phyloP scores from a whole-genome alignment of 352 stramenopile species.

The Lagenidium giganteum region DNA sequence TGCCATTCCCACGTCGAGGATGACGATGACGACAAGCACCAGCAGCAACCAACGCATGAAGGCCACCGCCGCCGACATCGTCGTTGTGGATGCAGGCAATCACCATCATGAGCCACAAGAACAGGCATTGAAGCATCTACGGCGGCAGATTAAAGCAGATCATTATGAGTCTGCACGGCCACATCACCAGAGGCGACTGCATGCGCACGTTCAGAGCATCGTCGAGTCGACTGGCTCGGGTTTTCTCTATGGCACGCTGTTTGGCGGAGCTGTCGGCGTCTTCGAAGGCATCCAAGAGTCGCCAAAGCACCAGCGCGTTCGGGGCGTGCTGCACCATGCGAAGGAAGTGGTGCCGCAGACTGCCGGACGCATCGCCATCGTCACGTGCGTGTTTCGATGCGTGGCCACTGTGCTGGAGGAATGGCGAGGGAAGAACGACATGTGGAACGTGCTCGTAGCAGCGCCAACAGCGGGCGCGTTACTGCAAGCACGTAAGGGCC shows the following conservation, averaged over 20 bases:
- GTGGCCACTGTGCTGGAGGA: constrained; percentile 18
- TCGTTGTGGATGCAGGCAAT: no score
- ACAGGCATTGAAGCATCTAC: not conserved
- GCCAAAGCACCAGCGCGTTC: constrained; percentile 23
- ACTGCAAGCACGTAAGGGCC: constrained; percentile 22
- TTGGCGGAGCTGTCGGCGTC: constrained; percentile 24
- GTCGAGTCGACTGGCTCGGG: constrained; percentile 25
- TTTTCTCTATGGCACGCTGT: constrained; percentile 39
- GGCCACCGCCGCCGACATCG: not conserved
- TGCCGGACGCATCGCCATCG: constrained; percentile 32
- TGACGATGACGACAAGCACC: constrained; percentile 1
- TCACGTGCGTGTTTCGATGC: constrained; percentile 30
- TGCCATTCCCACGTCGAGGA: no score
- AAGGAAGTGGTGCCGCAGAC: constrained; percentile 26
- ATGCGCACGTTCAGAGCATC: not conserved
- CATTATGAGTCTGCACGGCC: not conserved
- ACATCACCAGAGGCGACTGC: not conserved
- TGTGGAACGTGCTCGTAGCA: constrained; percentile 31
- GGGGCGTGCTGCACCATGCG: constrained; percentile 26
- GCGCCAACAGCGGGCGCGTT: constrained; percentile 23
- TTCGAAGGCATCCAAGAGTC: constrained; percentile 25
- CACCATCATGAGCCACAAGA: not conserved
- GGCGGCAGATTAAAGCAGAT: not conserved
- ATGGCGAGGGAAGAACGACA: constrained; percentile 19
- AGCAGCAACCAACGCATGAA: not conserved